Evolutionary conservation across 2,329 filamentous ascomycete species (phyloP), one percentile per base, ranked within the genome.

Genomic region (Diaporthe citri): DNA sequence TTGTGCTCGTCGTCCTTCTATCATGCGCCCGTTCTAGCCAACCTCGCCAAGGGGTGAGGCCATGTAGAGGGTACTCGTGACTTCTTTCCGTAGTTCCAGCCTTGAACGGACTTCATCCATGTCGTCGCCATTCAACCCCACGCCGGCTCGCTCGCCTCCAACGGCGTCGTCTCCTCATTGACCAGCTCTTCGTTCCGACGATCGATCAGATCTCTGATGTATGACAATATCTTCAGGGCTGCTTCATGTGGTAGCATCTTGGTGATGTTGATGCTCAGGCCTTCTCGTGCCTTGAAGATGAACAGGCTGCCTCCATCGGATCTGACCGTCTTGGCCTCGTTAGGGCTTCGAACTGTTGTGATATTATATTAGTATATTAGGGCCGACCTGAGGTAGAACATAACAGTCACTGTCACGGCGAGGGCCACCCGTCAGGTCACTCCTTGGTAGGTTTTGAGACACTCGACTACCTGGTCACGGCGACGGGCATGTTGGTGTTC

Each of bases 151-250:
- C 31, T 22, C 8, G 67, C 66, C 41, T 76, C 77, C 12, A 74
- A 64, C 1, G 77, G 77, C 9, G 77, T 75, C 4, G 75, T 76
- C 20, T 74, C 77, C 46, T 73, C 51, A 41, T 72, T 75, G 57
- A 73, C 74, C 31, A 72, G 71, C 62, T 77, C 76, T 12, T 75
- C 74, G 48, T 77, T 78, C 22, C 74, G 73, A 56, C 77, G 78
- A 17, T 43, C 76, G 34, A 79, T 77, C 41, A 79, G 31, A 13
- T 75, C 75, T 34, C 77, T 78, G 41, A 80, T 76, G 48, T 80
- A 80, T 25, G 77, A 77, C 20, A 82, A 71, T 36, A 83, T 80
- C 73, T 79, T 75, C 67, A 82, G 73, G 22, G 80, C 80, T 43
- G 79, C 79, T 55, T 80, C 79, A 55, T 78, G 78, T 22, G 75